phyloP scores from a whole-genome alignment of 768 basidiomycete genomes.

The Jaapia argillacea region DNA sequence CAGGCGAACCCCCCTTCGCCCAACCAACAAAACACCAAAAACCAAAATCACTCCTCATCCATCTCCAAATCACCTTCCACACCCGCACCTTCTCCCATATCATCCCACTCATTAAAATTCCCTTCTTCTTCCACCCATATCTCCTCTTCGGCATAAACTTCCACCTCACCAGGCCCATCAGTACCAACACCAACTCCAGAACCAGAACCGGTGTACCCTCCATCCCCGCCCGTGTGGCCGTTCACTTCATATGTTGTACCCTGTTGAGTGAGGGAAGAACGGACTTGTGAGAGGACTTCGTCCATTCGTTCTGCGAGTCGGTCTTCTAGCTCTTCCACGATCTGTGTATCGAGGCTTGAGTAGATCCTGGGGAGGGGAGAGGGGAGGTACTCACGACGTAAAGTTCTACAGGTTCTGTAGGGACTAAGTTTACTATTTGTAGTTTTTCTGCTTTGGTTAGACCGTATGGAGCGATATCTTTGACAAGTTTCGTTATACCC shows the following conservation, averaged over 20 bases:
- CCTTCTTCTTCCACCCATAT: slow-evolving; percentile 29
- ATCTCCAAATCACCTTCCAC: slow-evolving; percentile 66
- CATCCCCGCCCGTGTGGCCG: too few species aligned
- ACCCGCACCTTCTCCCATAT: slow-evolving; percentile 54
- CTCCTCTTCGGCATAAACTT: slow-evolving; percentile 15
- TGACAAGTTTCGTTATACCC: slow-evolving; percentile 56
- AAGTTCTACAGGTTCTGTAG: slow-evolving; percentile 73
- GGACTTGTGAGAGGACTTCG: slow-evolving; percentile 51
- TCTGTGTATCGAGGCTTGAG: slow-evolving; percentile 31
- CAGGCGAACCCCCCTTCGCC: too few species aligned
- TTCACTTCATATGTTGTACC: slow-evolving; percentile 2
- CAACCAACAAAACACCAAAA: too few species aligned
- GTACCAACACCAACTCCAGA: slow-evolving; percentile 14
- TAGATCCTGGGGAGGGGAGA: slow-evolving; percentile 1
- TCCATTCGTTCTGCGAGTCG: slow-evolving; percentile 64
- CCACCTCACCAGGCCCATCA: slow-evolving; percentile 12
- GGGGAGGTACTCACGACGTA: slow-evolving; percentile 59
- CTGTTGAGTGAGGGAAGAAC: slow-evolving; percentile 25
- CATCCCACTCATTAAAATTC: slow-evolving; percentile 53
- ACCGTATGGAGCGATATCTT: slow-evolving; percentile 52
- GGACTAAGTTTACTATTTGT: slow-evolving; percentile 85
- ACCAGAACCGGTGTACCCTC: background rate
- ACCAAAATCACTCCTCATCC: slow-evolving; percentile 48
- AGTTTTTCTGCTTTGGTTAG: slow-evolving; percentile 90
- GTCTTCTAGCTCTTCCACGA: slow-evolving; percentile 87